phyloP scores from a whole-genome alignment of 2,329 filamentous ascomycete species.

The Beauveria australis region DNA sequence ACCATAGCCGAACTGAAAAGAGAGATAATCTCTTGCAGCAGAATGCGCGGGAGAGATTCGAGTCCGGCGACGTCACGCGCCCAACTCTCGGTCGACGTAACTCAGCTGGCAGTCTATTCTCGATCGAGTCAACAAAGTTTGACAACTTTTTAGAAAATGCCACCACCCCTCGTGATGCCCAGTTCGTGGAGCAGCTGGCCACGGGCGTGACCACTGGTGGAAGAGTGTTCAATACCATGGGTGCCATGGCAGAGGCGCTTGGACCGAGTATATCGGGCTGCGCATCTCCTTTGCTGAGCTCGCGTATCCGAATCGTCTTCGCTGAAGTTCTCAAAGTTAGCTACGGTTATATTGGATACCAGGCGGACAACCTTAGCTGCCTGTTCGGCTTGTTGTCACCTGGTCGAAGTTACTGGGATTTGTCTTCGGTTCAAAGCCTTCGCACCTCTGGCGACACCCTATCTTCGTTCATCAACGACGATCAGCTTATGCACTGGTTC shows the following conservation, averaged over 20 bases:
- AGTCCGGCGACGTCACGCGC: constrained; percentile 35
- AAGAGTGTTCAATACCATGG: constrained; percentile 45
- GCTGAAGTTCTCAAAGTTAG: constrained; percentile 64
- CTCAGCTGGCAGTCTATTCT: constrained; percentile 54
- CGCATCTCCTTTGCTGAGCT: constrained; percentile 48
- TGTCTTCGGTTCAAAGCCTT: constrained; percentile 29
- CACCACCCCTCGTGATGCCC: constrained; percentile 42
- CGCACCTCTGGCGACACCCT: constrained; percentile 25
- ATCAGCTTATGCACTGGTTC: constrained; percentile 45
- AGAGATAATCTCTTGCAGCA: constrained; percentile 51
- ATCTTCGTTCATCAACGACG: constrained; percentile 27
- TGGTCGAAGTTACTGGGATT: constrained; percentile 45
- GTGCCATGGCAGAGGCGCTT: constrained; percentile 39
- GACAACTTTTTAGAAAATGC: constrained; percentile 48
- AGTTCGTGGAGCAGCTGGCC: constrained; percentile 43
- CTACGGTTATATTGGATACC: constrained; percentile 61
- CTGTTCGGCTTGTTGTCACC: constrained; percentile 56
- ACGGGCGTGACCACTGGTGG: constrained; percentile 39
- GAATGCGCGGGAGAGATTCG: constrained; percentile 48
- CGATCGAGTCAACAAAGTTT: constrained; percentile 51
- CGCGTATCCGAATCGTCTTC: constrained; percentile 55
- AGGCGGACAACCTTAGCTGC: constrained; percentile 59
- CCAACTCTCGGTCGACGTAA: constrained; percentile 41
- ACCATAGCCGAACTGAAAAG: constrained; percentile 52
- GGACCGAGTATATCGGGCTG: constrained; percentile 38